Percentiles rank a stretch among this genome's conserved stretches.
Conservation (phyloP, 2,329 filamentous ascomycete genomes). For the Xylaria sp. region DNA sequence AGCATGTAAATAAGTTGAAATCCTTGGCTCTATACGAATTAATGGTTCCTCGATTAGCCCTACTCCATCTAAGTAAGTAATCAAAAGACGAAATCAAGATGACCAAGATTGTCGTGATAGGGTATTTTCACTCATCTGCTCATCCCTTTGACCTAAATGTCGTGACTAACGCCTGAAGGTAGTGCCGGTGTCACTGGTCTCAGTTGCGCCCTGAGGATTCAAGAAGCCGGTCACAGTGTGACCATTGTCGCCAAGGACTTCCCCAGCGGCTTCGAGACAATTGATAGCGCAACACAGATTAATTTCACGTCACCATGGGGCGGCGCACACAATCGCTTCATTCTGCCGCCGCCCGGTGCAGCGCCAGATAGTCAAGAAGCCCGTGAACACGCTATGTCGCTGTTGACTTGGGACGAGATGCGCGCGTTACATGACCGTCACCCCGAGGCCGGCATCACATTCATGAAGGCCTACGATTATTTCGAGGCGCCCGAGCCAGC, state of each 20-base stretch:
- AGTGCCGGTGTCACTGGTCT: slow-evolving; percentile 66
- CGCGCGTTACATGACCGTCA: slow-evolving; percentile 44
- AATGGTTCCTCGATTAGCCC: background rate
- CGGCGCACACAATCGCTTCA: slow-evolving; percentile 65
- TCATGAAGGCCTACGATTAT: slow-evolving; percentile 62
- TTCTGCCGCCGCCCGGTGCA: slow-evolving; percentile 52
- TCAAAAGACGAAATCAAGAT: slow-evolving; percentile 16
- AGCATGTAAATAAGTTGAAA: background rate
- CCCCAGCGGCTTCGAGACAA: slow-evolving; percentile 58
- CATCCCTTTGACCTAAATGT: background rate
- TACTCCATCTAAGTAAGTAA: background rate
- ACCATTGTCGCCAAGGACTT: slow-evolving; percentile 60
- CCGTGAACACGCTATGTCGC: slow-evolving; percentile 57
- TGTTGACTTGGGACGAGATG: slow-evolving; percentile 58
- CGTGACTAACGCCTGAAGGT: slow-evolving; percentile 6
- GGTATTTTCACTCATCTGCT: slow-evolving; percentile 35
- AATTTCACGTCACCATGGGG: slow-evolving; percentile 69
- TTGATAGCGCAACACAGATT: slow-evolving; percentile 54
- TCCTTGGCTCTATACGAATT: background rate
- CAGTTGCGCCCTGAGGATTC: slow-evolving; percentile 59
- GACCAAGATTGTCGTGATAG: slow-evolving; percentile 45
- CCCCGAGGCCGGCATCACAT: slow-evolving; percentile 59
- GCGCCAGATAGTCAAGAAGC: slow-evolving; percentile 45
- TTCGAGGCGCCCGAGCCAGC: slow-evolving; percentile 57
- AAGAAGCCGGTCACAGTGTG: slow-evolving; percentile 53